Evolutionary conservation across 73 alveolate genomes (phyloP).

Genomic region (Uronychia setigera): DNA sequence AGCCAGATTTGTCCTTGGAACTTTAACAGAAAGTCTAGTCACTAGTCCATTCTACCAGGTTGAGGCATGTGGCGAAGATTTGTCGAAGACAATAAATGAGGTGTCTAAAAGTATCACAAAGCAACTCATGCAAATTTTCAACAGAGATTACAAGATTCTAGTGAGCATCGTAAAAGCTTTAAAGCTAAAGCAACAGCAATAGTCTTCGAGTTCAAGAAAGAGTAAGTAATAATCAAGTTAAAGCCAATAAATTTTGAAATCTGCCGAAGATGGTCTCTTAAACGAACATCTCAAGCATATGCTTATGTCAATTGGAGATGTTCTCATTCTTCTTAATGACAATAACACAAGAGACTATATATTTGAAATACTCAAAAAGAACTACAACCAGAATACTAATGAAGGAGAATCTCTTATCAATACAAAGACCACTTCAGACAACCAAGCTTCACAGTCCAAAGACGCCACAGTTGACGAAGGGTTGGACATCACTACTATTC

Average conservation of each 20-base stretch:
- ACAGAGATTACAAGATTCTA: slow-evolving; percentile 3
- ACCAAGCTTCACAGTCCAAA: background rate
- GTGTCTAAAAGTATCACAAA: slow-evolving; percentile 5
- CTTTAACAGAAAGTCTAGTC: slow-evolving; percentile 14
- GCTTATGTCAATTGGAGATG: slow-evolving; percentile 23
- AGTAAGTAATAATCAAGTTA: background rate
- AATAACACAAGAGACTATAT: slow-evolving; percentile 36
- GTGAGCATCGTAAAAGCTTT: background rate
- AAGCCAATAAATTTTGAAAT: background rate
- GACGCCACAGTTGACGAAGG: background rate
- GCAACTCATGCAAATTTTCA: slow-evolving; percentile 20
- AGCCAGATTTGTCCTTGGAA: slow-evolving; percentile 46
- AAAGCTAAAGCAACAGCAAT: background rate
- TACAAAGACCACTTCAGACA: background rate
- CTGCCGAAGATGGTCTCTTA: background rate
- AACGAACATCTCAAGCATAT: slow-evolving; percentile 8
- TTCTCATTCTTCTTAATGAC: slow-evolving; percentile 38
- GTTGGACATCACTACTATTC: slow-evolving; percentile 1
- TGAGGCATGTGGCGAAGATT: slow-evolving; percentile 48
- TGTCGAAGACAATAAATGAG: slow-evolving; percentile 35
- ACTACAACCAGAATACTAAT: background rate
- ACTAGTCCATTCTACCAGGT: slow-evolving; percentile 9
- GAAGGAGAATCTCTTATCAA: background rate
- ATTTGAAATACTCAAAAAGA: slow-evolving; percentile 31
- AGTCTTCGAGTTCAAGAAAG: background rate